Percentiles rank a stretch among this genome's conserved stretches.
These are phyloP conservation scores for Fusarium aywerte DNA, from an alignment of 2,329 filamentous ascomycete species.

Conservation along the genomic window DNA sequence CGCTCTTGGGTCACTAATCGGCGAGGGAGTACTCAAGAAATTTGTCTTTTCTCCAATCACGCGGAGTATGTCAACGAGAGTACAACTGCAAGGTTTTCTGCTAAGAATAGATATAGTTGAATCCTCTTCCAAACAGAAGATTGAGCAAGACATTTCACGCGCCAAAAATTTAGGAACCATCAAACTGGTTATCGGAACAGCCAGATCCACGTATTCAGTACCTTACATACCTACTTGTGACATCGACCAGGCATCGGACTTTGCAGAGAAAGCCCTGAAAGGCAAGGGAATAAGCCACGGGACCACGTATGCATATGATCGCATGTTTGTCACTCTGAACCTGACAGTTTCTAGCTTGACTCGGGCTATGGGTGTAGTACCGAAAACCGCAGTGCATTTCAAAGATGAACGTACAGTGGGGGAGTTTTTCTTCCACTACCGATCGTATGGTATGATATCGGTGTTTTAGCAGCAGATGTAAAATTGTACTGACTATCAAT, in stretches of 20 bases:
- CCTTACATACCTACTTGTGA: fast-evolving
- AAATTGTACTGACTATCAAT: not conserved
- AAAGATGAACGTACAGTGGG: not conserved
- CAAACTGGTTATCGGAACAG: not conserved
- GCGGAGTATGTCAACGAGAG: not conserved
- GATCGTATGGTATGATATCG: slow-evolving; percentile 33
- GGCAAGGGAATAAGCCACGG: slow-evolving; percentile 44
- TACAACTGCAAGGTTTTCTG: fast-evolving
- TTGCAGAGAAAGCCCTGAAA: slow-evolving; percentile 45
- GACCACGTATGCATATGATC: slow-evolving; percentile 19
- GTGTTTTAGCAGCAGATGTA: fast-evolving
- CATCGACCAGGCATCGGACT: not conserved
- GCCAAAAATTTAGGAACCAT: slow-evolving; percentile 32
- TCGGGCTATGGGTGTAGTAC: not conserved
- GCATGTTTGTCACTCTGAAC: fast-evolving
- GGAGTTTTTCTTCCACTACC: slow-evolving; percentile 36
- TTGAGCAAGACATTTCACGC: not conserved
- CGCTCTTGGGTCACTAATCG: fast-evolving
- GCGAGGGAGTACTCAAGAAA: not conserved
- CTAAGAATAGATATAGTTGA: not conserved
- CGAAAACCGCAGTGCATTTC: fast-evolving
- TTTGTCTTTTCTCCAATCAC: slow-evolving; percentile 36
- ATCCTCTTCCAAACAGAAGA: not conserved
- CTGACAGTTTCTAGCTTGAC: not conserved
- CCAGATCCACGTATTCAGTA: fast-evolving